These are phyloP conservation scores for Pinus tabuliformis DNA, from an alignment of 75 land plant species.

Conservation along the genomic window DNA sequence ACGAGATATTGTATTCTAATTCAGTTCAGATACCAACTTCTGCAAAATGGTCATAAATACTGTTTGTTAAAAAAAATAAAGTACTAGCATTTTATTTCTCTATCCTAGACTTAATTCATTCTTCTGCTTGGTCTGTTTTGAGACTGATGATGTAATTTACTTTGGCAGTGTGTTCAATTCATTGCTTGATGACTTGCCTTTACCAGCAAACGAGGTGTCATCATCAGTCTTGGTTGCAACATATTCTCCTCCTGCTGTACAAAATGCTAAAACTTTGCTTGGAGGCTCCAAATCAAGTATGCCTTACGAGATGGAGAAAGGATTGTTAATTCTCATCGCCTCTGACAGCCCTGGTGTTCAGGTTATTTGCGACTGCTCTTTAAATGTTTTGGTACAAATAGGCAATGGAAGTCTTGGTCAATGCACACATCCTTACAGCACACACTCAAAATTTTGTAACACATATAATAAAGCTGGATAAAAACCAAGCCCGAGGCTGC, in stretches of 20 bases:
- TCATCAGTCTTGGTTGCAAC: constrained; percentile 83
- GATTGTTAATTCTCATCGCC: constrained; percentile 76
- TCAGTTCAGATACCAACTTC: too few species aligned
- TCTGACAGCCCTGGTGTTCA: constrained; percentile 84
- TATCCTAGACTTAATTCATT: too few species aligned
- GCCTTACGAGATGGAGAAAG: constrained; percentile 71
- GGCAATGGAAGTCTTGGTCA: neutral
- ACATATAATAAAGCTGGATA: neutral
- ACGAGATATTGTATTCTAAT: too few species aligned
- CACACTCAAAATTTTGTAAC: neutral
- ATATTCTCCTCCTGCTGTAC: constrained; percentile 30
- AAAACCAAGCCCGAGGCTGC: neutral
- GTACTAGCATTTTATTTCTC: too few species aligned
- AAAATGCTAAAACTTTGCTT: constrained; percentile 46
- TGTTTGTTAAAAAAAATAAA: too few species aligned
- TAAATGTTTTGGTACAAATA: neutral
- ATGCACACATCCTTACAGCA: neutral
- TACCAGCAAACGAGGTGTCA: constrained; percentile 71
- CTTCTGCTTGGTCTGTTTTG: constrained; percentile 1
- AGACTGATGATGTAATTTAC: neutral
- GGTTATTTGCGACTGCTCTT: constrained; percentile 32
- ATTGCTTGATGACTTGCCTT: constrained; percentile 84
- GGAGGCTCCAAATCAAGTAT: constrained; percentile 39
- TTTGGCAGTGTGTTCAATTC: constrained; percentile 76
- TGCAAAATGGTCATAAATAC: too few species aligned